A percentile compares a stretch with the other conserved stretches of the same genome.
These are phyloP conservation scores for Mortierella sp. DNA, from an alignment of 371 early-diverging fungal species.

Conservation along the genomic window DNA sequence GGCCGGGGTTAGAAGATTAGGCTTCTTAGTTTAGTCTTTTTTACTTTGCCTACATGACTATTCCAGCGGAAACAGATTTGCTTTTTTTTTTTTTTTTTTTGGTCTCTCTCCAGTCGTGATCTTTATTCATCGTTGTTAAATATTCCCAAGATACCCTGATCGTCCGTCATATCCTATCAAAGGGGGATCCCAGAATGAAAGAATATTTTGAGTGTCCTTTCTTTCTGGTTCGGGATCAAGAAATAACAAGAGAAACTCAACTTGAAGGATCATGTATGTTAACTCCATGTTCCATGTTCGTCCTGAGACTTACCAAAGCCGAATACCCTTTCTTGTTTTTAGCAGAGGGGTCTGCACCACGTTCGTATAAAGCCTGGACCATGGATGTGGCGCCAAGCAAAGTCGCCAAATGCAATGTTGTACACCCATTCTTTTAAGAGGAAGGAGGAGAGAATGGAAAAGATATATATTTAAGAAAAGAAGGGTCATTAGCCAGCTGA, in stretches of 20 bases:
- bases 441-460: not conserved
- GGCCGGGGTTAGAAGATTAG: too few species aligned
- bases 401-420: slow-evolving; percentile 70
- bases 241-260: not conserved
- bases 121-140: not conserved
- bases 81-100: too few species aligned
- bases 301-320: slow-evolving; percentile 21
- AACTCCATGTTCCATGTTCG: too few species aligned
- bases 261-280: not conserved
- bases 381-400: slow-evolving; percentile 63
- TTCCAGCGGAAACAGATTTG: too few species aligned
- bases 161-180: slow-evolving; percentile 38
- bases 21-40: too few species aligned
- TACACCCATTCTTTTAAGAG: slow-evolving; percentile 58
- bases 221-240: too few species aligned
- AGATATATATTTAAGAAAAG: not conserved
- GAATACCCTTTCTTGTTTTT: slow-evolving; percentile 48
- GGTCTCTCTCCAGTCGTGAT: too few species aligned
- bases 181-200: not conserved
- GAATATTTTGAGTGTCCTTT: too few species aligned
- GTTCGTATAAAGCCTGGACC: slow-evolving; percentile 64
- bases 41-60: too few species aligned
- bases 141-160: slow-evolving; percentile 22
- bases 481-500: not conserved
- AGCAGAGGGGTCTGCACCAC: slow-evolving; percentile 58